Base-by-base conservation (phyloP, 202 grass and related monocot genomes). In the Schoenoplectus tabernaemontani region DNA sequence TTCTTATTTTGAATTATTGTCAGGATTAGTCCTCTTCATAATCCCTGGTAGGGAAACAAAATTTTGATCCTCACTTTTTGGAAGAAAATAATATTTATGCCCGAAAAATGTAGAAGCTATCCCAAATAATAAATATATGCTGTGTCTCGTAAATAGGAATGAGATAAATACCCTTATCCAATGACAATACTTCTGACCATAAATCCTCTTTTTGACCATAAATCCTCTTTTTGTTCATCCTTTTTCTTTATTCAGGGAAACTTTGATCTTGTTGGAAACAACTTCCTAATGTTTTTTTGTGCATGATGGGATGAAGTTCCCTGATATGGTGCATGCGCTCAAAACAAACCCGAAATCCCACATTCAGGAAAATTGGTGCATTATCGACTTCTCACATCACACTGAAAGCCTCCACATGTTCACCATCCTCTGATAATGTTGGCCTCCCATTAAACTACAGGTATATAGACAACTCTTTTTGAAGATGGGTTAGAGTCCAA, bases 281-380 rank as follows among this genome's bases (percentile, higher is more conserved):
- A 96, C 51, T 92, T 92, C 89, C 93, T 86, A 9, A 87, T 96
- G 54, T n/a, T 96, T 96, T 57, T 96, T 96, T 39, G 84, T 96
- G 75, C 90, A 87, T 33, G 90, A 96, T 85, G 93, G 93, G 53
- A 96, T 96, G 88, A 96, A 96, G 67, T 92, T 96, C 82, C 90
- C 93, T 86, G 90, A 96, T 59, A 96, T 96, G 93, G 93, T 96
- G 43, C 93, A 96, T 87, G 90, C 93, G 59, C 89, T 96, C 79
- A 96, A 96, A 81, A 84, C 93, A 41, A 96, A 87, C 26, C 93
- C 93, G 16, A 96, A 96, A 86, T 90, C 87, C 70, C 91, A 92
- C 59, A 79, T 96, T 38, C 90, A 96, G 79, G 93, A 92, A 72
- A 87, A 96, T 82, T 96, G 93, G 90, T 89, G 93, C 78, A 82